Percentiles rank a stretch among this genome's conserved stretches.
These are phyloP conservation scores for Agaricus subrufescens DNA, from an alignment of 768 basidiomycete species.

Conservation along the genomic window DNA sequence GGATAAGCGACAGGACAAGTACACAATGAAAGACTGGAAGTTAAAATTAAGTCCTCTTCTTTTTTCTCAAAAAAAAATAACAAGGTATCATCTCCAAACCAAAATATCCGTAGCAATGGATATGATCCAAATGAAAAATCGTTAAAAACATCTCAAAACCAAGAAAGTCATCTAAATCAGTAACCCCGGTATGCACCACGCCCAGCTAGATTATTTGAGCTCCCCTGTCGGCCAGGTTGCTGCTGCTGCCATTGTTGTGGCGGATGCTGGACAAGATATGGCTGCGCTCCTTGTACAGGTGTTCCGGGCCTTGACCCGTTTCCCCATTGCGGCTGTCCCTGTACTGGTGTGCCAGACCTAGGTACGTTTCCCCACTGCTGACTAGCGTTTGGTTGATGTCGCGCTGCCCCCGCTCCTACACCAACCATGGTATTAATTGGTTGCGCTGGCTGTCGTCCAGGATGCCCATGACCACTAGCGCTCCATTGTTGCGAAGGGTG, in stretches of 20 bases:
- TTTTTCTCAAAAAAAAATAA: background rate
- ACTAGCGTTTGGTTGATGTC: slow-evolving; percentile 1
- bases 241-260: slow-evolving; percentile 18
- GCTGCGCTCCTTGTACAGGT: background rate
- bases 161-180: background rate
- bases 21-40: background rate
- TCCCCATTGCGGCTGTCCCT: background rate
- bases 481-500: slow-evolving; percentile 10
- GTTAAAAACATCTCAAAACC: background rate
- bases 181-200: slow-evolving; percentile 8
- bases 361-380: slow-evolving; percentile 2
- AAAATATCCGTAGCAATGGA: background rate
- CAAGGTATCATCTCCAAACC: background rate
- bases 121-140: background rate
- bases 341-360: slow-evolving; percentile 1
- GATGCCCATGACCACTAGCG: slow-evolving; percentile 6
- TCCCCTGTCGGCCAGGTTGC: slow-evolving; percentile 9
- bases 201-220: slow-evolving; percentile 14
- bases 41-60: background rate
- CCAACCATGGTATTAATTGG: slow-evolving; percentile 1
- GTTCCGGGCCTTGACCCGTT: background rate
- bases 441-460: slow-evolving; percentile 12
- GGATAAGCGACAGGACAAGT: background rate
- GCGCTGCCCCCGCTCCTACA: background rate
- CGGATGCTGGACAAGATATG: background rate